Evolutionary conservation across 768 basidiomycete species (phyloP), one percentile per base, ranked within the genome.

Genomic region (Psilocybe azurescens): DNA sequence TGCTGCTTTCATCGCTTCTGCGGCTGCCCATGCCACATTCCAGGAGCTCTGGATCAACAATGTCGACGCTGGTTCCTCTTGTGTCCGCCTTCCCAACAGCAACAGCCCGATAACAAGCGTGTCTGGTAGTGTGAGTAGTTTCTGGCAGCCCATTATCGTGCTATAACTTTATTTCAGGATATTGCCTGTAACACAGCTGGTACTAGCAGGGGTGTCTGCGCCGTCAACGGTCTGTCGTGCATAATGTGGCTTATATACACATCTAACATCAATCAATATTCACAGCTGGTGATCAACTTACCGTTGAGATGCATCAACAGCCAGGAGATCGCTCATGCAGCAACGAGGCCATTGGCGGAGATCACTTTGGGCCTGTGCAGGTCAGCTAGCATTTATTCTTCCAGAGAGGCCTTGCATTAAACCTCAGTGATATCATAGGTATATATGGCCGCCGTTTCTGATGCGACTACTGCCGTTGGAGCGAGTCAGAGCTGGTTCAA

Each of bases 281-380:
- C 14, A 58, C 24, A 61, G 83, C 83, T 58, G 83, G 83, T 4
- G 81, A 81, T 63, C 66, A 65, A 9, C 72, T 83, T 49, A 80
- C 81, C 14, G 83, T 84, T 18, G 83, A 86, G 70, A 84, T 84
- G 83, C 82, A 85, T 66, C 80, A 81, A 68, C 82, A 84, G 68
- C 80, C 80, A 4, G 74, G 72, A 39, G 76, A 82, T 52, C 78
- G 83, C 39, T 74, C 74, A 3, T 86, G 83, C 64, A 67, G 73
- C 6, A 78, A 73, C 58, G 76, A 84, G 63, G 83, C 82, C 10
- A 84, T 85, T 62, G 83, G 83, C 20, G 83, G 83, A 16, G 75
- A 78, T 53, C 83, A 86, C 67, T 82, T 76, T 62, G 84, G 84
- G 3, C 83, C 83, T 47, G 76, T 82, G 55, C 75, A 74, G 55